phyloP scores from a whole-genome alignment of 306 rosid genomes.

The Cyamopsis tetragonoloba region DNA sequence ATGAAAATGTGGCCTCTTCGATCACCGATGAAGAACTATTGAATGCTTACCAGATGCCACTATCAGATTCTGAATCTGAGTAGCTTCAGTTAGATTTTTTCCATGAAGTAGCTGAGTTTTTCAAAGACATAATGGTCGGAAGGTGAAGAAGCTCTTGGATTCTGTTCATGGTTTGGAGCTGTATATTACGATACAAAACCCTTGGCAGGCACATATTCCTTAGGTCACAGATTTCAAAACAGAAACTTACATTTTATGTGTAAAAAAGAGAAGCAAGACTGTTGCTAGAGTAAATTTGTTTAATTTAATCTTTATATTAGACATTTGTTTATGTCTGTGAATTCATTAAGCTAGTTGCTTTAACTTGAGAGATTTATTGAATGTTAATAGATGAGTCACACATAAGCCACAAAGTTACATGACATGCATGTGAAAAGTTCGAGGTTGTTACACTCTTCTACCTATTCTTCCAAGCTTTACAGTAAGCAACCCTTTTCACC shows the following conservation, averaged over 20 bases:
- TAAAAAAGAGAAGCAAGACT: background rate
- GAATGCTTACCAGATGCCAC: constrained; percentile 59
- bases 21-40: constrained; percentile 66
- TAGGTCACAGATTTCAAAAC: background rate
- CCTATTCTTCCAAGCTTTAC: too few relatives aligned
- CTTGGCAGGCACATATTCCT: background rate
- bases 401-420: background rate
- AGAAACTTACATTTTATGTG: background rate
- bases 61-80: constrained; percentile 73
- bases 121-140: constrained; percentile 4
- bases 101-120: background rate
- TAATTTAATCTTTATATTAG: background rate
- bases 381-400: background rate
- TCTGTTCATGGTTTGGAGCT: background rate
- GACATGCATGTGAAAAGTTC: background rate
- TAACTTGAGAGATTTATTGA: background rate
- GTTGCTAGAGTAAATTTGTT: background rate
- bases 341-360: background rate
- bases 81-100: constrained; percentile 28
- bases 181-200: too few relatives aligned
- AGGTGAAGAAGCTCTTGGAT: too few relatives aligned
- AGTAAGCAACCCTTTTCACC: too few relatives aligned
- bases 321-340: background rate
- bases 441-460: too few relatives aligned
- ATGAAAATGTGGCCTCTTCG: constrained; percentile 39